These are phyloP conservation scores for Chenopodium album DNA, from an alignment of 148 eudicot genomes.

Conservation along the genomic window DNA sequence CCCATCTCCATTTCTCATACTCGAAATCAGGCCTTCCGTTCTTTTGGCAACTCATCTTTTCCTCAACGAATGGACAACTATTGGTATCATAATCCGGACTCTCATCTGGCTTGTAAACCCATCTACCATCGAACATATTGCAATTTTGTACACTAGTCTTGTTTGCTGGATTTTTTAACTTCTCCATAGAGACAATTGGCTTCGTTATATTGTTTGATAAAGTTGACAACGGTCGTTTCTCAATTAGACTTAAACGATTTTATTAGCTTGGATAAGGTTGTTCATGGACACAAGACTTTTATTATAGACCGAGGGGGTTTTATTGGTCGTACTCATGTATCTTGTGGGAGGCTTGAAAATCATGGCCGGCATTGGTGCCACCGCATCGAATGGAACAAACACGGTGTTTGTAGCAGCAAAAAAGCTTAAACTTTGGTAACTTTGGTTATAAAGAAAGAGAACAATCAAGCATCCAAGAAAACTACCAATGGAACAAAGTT, in stretches of 20 bases:
- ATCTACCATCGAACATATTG: neutral
- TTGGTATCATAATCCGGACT: neutral
- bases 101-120: neutral
- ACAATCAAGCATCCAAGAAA: slow-evolving; percentile 16
- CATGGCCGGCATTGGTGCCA: no score
- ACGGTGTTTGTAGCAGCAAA: neutral
- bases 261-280: no score
- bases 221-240: neutral
- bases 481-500: slow-evolving; percentile 8
- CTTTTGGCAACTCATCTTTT: slow-evolving; percentile 35
- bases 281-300: no score
- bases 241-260: no score
- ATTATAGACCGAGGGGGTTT: no score
- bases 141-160: neutral
- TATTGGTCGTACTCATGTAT: no score
- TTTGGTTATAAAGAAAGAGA: slow-evolving; percentile 21
- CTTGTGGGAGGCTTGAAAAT: no score
- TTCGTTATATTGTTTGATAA: no score
- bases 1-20: slow-evolving; percentile 10
- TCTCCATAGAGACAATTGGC: no score
- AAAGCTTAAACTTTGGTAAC: neutral
- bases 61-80: slow-evolving; percentile 16
- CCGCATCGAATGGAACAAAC: neutral
- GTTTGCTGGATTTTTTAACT: neutral
- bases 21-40: slow-evolving; percentile 42